These are phyloP conservation scores for Parathielavia appendiculata DNA, from an alignment of 495 filamentous ascomycete species.

Conservation along the genomic window DNA sequence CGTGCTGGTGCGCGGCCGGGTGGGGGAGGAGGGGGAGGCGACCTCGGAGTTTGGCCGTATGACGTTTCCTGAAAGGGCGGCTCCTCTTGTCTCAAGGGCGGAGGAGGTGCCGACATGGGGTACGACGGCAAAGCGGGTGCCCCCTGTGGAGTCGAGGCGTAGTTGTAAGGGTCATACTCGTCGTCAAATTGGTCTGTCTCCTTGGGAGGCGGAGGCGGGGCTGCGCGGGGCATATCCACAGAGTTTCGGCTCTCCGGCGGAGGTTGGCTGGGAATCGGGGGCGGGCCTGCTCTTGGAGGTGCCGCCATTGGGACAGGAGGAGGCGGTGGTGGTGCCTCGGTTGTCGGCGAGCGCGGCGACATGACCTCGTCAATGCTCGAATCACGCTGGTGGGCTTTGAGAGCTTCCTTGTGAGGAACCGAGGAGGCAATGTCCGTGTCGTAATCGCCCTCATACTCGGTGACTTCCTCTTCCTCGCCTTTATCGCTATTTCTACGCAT, in stretches of 20 bases:
- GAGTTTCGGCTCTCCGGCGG: slow-evolving; percentile 48
- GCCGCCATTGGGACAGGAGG: slow-evolving; percentile 45
- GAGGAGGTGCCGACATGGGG: slow-evolving; percentile 49
- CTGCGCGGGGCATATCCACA: slow-evolving; percentile 63
- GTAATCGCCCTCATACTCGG: slow-evolving; percentile 96
- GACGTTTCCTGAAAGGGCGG: slow-evolving; percentile 23
- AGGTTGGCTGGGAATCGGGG: slow-evolving; percentile 55
- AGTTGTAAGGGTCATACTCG: slow-evolving; percentile 71
- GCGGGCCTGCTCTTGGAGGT: slow-evolving; percentile 46
- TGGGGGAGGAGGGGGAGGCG: slow-evolving; percentile 45
- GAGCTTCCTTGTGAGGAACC: slow-evolving; percentile 82
- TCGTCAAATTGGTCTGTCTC: slow-evolving; percentile 48
- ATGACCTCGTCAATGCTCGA: slow-evolving; percentile 58
- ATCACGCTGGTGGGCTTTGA: slow-evolving; percentile 75
- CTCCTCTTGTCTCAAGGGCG: slow-evolving; percentile 32
- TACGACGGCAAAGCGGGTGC: slow-evolving; percentile 35
- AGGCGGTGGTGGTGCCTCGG: slow-evolving; percentile 43
- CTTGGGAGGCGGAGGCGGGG: slow-evolving; percentile 58
- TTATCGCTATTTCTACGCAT: slow-evolving; percentile 49
- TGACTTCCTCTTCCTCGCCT: slow-evolving; percentile 72
- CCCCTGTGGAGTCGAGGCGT: slow-evolving; percentile 43
- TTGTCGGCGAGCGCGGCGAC: slow-evolving; percentile 44
- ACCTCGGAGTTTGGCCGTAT: slow-evolving; percentile 35
- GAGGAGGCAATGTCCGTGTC: slow-evolving; percentile 95
- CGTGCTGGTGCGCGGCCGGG: slow-evolving; percentile 45